Evolutionary conservation across 352 stramenopile genomes (phyloP).

Genomic region (Globisporangium spinosum): DNA sequence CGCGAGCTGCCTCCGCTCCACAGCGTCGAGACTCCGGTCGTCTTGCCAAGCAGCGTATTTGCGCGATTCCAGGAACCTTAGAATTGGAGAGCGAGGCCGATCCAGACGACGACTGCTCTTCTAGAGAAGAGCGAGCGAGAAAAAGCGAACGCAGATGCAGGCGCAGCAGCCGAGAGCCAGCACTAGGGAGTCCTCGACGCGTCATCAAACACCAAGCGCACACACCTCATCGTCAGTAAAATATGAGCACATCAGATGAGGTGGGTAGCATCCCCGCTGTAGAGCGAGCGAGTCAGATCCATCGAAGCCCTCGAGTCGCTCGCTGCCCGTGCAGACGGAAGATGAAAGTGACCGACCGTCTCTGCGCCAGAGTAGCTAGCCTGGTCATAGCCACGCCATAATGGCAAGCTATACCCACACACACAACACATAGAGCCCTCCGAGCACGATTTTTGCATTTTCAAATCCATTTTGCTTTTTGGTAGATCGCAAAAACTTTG

Average conservation of each 20-base stretch:
- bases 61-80: background rate
- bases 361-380: background rate
- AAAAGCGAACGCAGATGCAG: background rate
- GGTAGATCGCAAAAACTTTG: background rate
- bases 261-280: background rate
- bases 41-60: conserved; percentile 11
- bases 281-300: background rate
- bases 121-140: conserved; percentile 18
- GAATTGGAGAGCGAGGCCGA: conserved; percentile 22
- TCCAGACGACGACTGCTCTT: conserved; percentile 37
- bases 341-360: background rate
- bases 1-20: conserved; percentile 5
- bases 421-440: background rate
- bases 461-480: background rate
- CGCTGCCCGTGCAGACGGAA: background rate
- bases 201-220: background rate
- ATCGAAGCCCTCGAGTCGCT: background rate
- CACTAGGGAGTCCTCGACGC: background rate
- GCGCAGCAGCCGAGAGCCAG: background rate
- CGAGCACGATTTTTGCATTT: background rate
- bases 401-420: background rate
- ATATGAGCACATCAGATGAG: conserved; percentile 3
- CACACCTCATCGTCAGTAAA: conserved; percentile 1
- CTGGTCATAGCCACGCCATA: background rate
- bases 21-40: conserved; percentile 4